These are phyloP conservation scores for Scytalidium sp. DNA, from an alignment of 2,329 filamentous ascomycete species.

Conservation along the genomic window DNA sequence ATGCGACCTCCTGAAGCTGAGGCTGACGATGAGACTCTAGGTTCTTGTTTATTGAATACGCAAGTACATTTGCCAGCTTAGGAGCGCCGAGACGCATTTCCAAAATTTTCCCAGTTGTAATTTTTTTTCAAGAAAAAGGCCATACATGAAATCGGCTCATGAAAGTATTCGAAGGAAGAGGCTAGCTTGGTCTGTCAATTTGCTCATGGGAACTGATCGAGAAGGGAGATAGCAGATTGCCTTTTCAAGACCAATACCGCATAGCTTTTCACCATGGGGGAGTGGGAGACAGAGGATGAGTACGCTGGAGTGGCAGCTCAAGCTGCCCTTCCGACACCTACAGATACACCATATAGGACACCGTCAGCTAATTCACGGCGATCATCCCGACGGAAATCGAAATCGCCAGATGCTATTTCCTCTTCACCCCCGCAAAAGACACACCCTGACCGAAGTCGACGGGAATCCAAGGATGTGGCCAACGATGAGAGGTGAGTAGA, in stretches of 20 bases:
- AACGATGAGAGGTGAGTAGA: slow-evolving; percentile 57
- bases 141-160: not conserved
- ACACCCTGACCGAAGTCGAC: slow-evolving; percentile 45
- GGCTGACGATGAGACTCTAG: not conserved
- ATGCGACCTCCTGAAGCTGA: not conserved
- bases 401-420: slow-evolving; percentile 61
- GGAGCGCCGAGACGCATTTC: not conserved
- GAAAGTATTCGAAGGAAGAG: not conserved
- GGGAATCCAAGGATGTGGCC: slow-evolving; percentile 55
- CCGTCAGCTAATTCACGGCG: slow-evolving; percentile 51
- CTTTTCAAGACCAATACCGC: not conserved
- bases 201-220: not conserved
- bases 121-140: not conserved
- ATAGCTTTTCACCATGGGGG: slow-evolving; percentile 40
- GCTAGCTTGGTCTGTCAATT: not conserved
- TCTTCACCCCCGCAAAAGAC: slow-evolving; percentile 53
- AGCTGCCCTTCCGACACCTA: slow-evolving; percentile 65
- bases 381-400: slow-evolving; percentile 42
- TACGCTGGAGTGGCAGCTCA: slow-evolving; percentile 52
- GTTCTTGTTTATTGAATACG: not conserved
- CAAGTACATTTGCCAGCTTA: not conserved
- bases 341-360: slow-evolving; percentile 69
- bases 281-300: slow-evolving; percentile 64
- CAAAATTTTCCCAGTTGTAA: too few species aligned
- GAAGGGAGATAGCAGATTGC: not conserved